Percentiles rank a stretch among this genome's conserved stretches.
phyloP scores from a whole-genome alignment of 768 basidiomycete species.

The Chlorophyllum brunneum region DNA sequence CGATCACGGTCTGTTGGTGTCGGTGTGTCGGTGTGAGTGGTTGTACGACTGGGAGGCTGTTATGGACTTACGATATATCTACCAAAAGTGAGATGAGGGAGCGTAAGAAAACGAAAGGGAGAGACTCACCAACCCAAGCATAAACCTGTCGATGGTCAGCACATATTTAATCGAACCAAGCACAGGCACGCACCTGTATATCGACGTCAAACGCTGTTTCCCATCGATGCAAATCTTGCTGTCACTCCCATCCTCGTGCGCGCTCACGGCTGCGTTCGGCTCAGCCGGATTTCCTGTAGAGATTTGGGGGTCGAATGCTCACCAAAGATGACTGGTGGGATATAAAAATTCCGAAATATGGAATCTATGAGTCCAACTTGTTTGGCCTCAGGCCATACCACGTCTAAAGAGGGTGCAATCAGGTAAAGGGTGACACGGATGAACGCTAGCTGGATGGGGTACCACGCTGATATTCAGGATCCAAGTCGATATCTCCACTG shows the following conservation, averaged over 20 bases:
- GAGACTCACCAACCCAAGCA: slow-evolving; percentile 59
- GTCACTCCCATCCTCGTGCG: slow-evolving; percentile 60
- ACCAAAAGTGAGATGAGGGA: slow-evolving; percentile 3
- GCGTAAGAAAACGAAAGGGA: slow-evolving; percentile 5
- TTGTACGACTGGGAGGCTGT: background rate
- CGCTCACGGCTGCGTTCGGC: slow-evolving; percentile 37
- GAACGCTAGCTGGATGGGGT: background rate
- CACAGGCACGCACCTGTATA: slow-evolving; percentile 48
- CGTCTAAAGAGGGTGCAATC: slow-evolving; percentile 37
- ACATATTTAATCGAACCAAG: background rate
- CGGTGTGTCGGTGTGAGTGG: background rate
- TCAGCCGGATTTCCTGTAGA: background rate
- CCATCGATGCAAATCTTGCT: slow-evolving; percentile 72
- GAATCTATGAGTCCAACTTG: slow-evolving; percentile 77
- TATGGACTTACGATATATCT: slow-evolving; percentile 51
- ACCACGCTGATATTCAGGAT: slow-evolving; percentile 82
- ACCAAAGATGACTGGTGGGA: slow-evolving; percentile 64
- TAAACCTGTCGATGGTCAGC: slow-evolving; percentile 41
- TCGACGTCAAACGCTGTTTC: slow-evolving; percentile 77
- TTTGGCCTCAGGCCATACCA: slow-evolving; percentile 78
- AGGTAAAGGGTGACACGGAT: background rate
- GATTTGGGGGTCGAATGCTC: slow-evolving; percentile 15
- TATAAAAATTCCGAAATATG: slow-evolving; percentile 71
- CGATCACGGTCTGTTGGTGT: slow-evolving; percentile 45
- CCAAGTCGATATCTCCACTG: slow-evolving; percentile 60